phyloP scores from a whole-genome alignment of 805 yeast species.

The Sugiyamaella lignohabitans region DNA sequence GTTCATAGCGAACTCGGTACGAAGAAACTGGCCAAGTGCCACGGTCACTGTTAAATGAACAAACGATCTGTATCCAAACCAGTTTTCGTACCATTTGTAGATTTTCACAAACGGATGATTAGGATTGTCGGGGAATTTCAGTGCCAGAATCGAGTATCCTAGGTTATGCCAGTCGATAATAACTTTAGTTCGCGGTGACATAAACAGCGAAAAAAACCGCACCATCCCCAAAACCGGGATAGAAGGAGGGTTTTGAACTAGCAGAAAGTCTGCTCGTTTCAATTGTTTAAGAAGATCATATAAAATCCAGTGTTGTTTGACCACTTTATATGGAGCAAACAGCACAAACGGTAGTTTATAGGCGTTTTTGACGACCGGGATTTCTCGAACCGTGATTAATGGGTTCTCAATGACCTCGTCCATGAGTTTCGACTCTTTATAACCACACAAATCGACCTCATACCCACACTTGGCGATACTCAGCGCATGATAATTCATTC shows the following conservation, averaged over 20 bases:
- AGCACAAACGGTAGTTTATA: constrained; percentile 44
- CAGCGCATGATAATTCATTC: constrained; percentile 85
- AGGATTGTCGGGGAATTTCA: constrained; percentile 42
- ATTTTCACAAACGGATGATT: constrained; percentile 57
- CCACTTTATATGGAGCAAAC: constrained; percentile 55
- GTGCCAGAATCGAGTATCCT: constrained; percentile 72
- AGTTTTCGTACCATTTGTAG: constrained; percentile 56
- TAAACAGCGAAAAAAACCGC: constrained; percentile 44
- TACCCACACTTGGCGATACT: constrained; percentile 66
- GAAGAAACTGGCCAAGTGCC: constrained; percentile 58
- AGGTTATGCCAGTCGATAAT: constrained; percentile 96
- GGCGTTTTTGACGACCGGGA: constrained; percentile 24
- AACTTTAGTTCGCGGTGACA: constrained; percentile 50
- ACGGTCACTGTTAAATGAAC: constrained; percentile 76
- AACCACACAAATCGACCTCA: constrained; percentile 80
- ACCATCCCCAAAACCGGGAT: constrained; percentile 71
- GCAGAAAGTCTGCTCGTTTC: constrained; percentile 57
- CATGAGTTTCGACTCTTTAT: constrained; percentile 32
- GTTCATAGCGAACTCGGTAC: constrained; percentile 47
- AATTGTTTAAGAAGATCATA: constrained; percentile 44
- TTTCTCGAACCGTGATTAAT: constrained; percentile 26
- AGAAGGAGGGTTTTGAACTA: constrained; percentile 85
- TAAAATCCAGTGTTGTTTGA: constrained; percentile 47
- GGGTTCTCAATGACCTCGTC: constrained; percentile 18
- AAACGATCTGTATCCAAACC: constrained; percentile 57